Base-by-base conservation (phyloP, 768 basidiomycete species). In the Inosperma sp. region DNA sequence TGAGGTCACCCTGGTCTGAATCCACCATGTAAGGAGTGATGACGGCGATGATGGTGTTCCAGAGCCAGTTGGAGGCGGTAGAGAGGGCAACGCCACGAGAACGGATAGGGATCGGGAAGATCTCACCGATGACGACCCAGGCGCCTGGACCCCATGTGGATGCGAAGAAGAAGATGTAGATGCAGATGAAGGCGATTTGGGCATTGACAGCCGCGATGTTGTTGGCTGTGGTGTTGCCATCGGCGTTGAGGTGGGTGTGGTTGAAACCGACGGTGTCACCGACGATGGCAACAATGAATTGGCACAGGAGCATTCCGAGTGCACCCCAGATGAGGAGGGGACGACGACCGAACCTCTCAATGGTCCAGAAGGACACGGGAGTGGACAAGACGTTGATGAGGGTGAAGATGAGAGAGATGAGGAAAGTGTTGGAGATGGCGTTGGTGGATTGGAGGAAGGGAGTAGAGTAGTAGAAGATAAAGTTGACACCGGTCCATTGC, bases 311-410 rank as follows among this genome's bases (percentile, higher is more conserved):
- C 92, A 93, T 93, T 49, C 85, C 83, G 51, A 77, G 66, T 16
- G 92, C 90, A 62, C 93, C 93, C 55, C 80, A 77, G 63, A 91
- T 73, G 48, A 93, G 80, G 48, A 94, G 79, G 33, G 79, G 77
- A 51, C 92, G 84, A 59, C 92, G 89, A 58, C 92, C 92, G 64
- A 88, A 79, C 43, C 75, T 75, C 65, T 95, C 92, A 56, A 93
- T 82, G 62, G 83, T 80, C 71, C 77, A 90, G 69, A 93, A 82
- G 22, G 86, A 87, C 52, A 88, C 74, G 17, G 89, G 70, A 36
- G 92, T 95, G 69, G 84, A 88, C 66, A 77, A 75, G 21, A 84
- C 81, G 63, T 90, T 87, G 69, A 92, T 84, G 62, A 88, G 75
- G 60, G 78, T 82, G 55, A 84, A 86, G 56, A 79, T 80, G 54